Evolutionary conservation across 441 rosid genomes (phyloP).

Genomic region (Eutrema salsugineum): DNA sequence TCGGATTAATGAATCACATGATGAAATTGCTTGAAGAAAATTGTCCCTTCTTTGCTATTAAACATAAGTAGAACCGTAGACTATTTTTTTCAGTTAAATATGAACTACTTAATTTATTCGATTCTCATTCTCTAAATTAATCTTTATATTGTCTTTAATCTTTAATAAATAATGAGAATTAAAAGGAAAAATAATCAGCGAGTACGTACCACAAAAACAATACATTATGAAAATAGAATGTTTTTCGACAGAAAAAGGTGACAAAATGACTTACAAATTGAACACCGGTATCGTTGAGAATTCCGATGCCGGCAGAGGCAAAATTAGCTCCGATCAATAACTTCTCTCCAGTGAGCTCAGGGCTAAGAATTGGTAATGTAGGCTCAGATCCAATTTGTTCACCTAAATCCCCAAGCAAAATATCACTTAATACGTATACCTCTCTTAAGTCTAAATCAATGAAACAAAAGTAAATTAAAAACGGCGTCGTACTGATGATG

Average conservation of each 20-base stretch:
- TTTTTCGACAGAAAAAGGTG: neutral
- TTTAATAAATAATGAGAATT: too few species aligned
- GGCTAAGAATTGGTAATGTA: constrained; percentile 58
- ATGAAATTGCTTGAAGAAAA: neutral
- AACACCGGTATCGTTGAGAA: constrained; percentile 63
- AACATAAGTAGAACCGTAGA: neutral
- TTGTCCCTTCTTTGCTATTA: neutral
- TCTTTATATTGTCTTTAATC: too few species aligned
- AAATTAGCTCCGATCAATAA: constrained; percentile 62
- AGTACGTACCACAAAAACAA: too few species aligned
- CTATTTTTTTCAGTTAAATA: neutral
- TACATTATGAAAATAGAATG: too few species aligned
- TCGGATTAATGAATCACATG: neutral
- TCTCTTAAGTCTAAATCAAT: neutral
- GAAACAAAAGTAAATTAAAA: neutral
- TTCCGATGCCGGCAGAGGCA: constrained; percentile 71
- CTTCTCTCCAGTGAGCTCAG: constrained; percentile 48
- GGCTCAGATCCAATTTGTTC: constrained; percentile 44
- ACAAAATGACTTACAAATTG: constrained; percentile 46
- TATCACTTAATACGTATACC: neutral
- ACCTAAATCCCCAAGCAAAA: constrained; percentile 31
- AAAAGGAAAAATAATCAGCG: neutral
- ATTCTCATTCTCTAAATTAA: neutral
- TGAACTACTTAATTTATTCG: neutral
- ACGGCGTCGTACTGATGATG: constrained; percentile 34